A percentile compares a stretch with the other conserved stretches of the same genome.
phyloP scores from a whole-genome alignment of 2,329 filamentous ascomycete genomes.

The Epichloe elymi region DNA sequence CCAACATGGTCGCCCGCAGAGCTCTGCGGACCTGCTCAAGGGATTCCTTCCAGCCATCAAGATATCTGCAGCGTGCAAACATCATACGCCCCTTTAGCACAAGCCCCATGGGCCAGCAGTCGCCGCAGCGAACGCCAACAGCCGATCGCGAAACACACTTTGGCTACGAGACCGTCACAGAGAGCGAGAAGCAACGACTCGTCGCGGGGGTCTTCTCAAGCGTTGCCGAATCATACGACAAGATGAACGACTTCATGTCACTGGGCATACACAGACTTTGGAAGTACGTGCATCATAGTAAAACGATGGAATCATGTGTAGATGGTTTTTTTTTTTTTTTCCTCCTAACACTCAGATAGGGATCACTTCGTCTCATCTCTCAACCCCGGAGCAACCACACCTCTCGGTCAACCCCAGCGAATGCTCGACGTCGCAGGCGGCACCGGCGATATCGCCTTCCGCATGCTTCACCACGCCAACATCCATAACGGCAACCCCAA shows the following conservation, averaged over 20 bases:
- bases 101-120: conserved; percentile 13
- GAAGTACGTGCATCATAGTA: conserved; percentile 44
- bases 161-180: conserved; percentile 74
- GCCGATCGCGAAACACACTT: conserved; percentile 66
- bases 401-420: conserved; percentile 37
- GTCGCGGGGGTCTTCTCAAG: conserved; percentile 88
- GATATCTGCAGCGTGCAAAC: conserved; percentile 6
- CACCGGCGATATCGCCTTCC: conserved; percentile 95
- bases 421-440: conserved; percentile 96
- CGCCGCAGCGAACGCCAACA: conserved; percentile 13
- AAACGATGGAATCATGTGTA: background rate
- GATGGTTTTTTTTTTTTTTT: background rate
- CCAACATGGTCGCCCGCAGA: conserved; percentile 17
- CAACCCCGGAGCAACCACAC: conserved; percentile 57
- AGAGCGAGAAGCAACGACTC: conserved; percentile 57
- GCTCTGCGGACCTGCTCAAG: conserved; percentile 16
- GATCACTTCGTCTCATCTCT: conserved; percentile 89
- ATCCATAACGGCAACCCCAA: conserved; percentile 58
- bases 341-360: conserved; percentile 18
- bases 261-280: conserved; percentile 91
- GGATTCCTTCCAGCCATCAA: conserved; percentile 11
- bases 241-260: conserved; percentile 99
- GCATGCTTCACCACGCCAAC: conserved; percentile 85
- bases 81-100: conserved; percentile 16
- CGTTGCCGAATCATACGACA: conserved; percentile 87